These are phyloP conservation scores for Herpotrichia juniperi DNA, from an alignment of 2,329 filamentous ascomycete genomes.

Conservation along the genomic window DNA sequence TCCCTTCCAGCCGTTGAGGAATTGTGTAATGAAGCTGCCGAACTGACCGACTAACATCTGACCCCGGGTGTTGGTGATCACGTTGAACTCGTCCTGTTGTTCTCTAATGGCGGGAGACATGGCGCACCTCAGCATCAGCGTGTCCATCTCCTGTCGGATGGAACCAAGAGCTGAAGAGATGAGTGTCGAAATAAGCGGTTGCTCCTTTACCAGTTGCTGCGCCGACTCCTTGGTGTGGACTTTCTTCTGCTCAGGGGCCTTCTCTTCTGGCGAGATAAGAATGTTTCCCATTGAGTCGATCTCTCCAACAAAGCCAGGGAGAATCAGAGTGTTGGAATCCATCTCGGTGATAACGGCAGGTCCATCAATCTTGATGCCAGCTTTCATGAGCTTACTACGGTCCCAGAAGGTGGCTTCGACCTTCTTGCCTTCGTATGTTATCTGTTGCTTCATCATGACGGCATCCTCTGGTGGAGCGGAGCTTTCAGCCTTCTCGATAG, in stretches of 20 bases:
- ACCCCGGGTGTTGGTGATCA: slow-evolving; percentile 56
- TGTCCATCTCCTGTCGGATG: slow-evolving; percentile 58
- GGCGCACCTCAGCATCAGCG: slow-evolving; percentile 57
- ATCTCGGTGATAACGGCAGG: slow-evolving; percentile 58
- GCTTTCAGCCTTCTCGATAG: slow-evolving; percentile 32
- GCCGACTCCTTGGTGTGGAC: slow-evolving; percentile 48
- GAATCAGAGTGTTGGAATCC: slow-evolving; percentile 59
- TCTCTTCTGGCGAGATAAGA: slow-evolving; percentile 51
- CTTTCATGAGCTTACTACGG: slow-evolving; percentile 47
- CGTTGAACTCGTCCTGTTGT: slow-evolving; percentile 60
- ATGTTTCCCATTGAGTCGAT: slow-evolving; percentile 58
- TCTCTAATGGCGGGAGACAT: slow-evolving; percentile 60
- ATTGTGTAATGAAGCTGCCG: slow-evolving; percentile 57
- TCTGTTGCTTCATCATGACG: slow-evolving; percentile 46
- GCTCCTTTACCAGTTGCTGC: slow-evolving; percentile 42
- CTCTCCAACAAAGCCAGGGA: slow-evolving; percentile 55
- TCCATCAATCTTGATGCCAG: slow-evolving; percentile 50
- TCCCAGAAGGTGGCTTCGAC: slow-evolving; percentile 54
- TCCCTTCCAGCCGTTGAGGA: slow-evolving; percentile 55
- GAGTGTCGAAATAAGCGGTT: slow-evolving; percentile 52
- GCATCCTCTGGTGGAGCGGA: slow-evolving; percentile 43
- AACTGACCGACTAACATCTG: slow-evolving; percentile 61
- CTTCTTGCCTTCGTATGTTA: slow-evolving; percentile 49
- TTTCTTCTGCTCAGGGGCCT: slow-evolving; percentile 28
- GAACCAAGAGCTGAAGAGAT: slow-evolving; percentile 54